Evolutionary conservation across 345 rosid species (phyloP).

Genomic region (Litchi chinensis): DNA sequence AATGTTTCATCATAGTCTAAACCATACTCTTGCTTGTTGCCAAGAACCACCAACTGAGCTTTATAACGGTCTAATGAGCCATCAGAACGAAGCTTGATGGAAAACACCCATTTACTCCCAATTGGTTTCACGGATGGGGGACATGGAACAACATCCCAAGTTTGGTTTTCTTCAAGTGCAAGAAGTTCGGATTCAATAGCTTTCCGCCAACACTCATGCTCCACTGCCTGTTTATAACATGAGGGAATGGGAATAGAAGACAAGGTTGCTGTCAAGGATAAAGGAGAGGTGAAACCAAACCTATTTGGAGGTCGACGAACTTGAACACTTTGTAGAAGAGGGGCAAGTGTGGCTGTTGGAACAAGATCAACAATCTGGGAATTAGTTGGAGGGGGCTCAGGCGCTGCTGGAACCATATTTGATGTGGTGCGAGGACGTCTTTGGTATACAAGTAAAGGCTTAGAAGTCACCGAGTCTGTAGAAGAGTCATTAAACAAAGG

Average conservation of each 20-base stretch:
- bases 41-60: neutral
- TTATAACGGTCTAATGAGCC: neutral
- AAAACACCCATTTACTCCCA: neutral
- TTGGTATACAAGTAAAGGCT: neutral
- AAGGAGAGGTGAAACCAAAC: neutral
- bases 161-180: constrained; percentile 2
- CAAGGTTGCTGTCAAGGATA: neutral
- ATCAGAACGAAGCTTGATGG: neutral
- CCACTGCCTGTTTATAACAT: neutral
- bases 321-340: neutral
- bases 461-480: too few species aligned
- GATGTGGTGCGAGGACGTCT: too few species aligned
- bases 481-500: neutral
- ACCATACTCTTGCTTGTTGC: neutral
- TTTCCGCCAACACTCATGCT: neutral
- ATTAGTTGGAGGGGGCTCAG: neutral
- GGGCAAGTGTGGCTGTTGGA: neutral
- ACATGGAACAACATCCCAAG: neutral
- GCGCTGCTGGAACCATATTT: too few species aligned
- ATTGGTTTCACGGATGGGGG: neutral
- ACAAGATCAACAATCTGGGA: neutral
- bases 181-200: neutral
- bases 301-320: neutral
- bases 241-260: constrained; percentile 2
- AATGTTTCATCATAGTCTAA: too few species aligned